Conservation (phyloP, 495 filamentous ascomycete species). For the Achaetomiella virescens region DNA sequence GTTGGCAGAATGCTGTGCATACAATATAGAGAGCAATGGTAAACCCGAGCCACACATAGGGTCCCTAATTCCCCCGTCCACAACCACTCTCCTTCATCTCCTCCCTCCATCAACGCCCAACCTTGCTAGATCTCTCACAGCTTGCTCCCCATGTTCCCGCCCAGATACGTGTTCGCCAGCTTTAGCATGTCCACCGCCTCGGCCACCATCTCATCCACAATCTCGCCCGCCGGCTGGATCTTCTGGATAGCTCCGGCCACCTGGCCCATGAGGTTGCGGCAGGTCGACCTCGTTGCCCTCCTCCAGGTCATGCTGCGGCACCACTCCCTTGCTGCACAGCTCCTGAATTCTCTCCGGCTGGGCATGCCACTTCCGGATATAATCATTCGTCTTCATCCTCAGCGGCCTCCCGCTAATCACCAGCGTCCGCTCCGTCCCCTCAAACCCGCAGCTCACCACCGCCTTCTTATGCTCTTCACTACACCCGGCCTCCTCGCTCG, state of each 20-base stretch:
- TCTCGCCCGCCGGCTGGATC: slow-evolving; percentile 71
- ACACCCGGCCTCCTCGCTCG: slow-evolving; percentile 67
- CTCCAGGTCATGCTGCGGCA: slow-evolving; percentile 76
- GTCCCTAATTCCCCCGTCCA: too few species aligned
- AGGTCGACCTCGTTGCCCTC: slow-evolving; percentile 67
- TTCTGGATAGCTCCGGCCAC: slow-evolving; percentile 69
- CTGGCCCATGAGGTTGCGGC: slow-evolving; percentile 90
- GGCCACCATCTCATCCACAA: slow-evolving; percentile 80
- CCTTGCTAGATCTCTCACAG: slow-evolving; percentile 23
- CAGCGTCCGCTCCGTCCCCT: slow-evolving; percentile 70
- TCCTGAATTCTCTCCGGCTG: slow-evolving; percentile 63
- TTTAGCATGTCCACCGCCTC: slow-evolving; percentile 68
- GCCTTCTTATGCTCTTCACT: slow-evolving; percentile 71
- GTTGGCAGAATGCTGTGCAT: too few species aligned
- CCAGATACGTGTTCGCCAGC: slow-evolving; percentile 46
- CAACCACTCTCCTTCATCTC: too few species aligned
- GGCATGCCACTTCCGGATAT: slow-evolving; percentile 70
- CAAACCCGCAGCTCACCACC: slow-evolving; percentile 68
- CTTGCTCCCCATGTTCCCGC: slow-evolving; percentile 34
- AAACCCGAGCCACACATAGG: too few species aligned
- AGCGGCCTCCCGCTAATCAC: slow-evolving; percentile 74
- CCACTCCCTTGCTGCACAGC: slow-evolving; percentile 65
- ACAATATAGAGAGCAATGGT: too few species aligned
- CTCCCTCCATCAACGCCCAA: too few species aligned
- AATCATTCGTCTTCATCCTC: slow-evolving; percentile 74